Percentiles rank a stretch among this genome's conserved stretches.
Conservation (phyloP, 768 basidiomycete genomes). For the Russula abietina region DNA sequence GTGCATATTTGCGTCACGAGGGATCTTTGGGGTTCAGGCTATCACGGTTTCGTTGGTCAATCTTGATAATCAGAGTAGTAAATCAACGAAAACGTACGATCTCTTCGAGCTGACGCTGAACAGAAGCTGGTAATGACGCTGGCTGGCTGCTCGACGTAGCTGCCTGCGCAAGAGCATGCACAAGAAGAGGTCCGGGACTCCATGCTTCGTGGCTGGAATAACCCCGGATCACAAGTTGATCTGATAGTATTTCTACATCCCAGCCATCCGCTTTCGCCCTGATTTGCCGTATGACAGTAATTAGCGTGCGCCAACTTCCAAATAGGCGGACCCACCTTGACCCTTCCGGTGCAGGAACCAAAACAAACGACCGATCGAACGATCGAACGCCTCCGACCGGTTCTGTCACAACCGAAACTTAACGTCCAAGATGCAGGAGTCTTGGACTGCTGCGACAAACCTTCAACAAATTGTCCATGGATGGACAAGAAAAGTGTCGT, state of each 20-base stretch:
- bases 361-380: slow-evolving; percentile 88
- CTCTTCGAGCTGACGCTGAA: slow-evolving; percentile 46
- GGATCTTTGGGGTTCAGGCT: slow-evolving; percentile 68
- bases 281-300: slow-evolving; percentile 14
- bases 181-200: slow-evolving; percentile 65
- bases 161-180: no score
- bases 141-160: slow-evolving; percentile 28
- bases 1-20: slow-evolving; percentile 65
- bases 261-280: slow-evolving; percentile 81
- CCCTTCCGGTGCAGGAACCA: slow-evolving; percentile 72
- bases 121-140: slow-evolving; percentile 31
- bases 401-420: slow-evolving; percentile 36
- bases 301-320: slow-evolving; percentile 14
- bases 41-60: slow-evolving; percentile 22
- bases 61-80: slow-evolving; percentile 1
- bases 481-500: slow-evolving; percentile 60
- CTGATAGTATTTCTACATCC: slow-evolving; percentile 86
- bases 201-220: slow-evolving; percentile 82
- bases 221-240: slow-evolving; percentile 75
- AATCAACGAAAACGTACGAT: slow-evolving; percentile 46
- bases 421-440: not conserved
- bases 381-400: slow-evolving; percentile 77
- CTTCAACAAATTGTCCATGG: slow-evolving; percentile 88
- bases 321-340: slow-evolving; percentile 59
- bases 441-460: slow-evolving; percentile 41